A percentile compares a stretch with the other conserved stretches of the same genome.
Conservation (phyloP, 2,329 filamentous ascomycete genomes). For the Xylaria sp. region DNA sequence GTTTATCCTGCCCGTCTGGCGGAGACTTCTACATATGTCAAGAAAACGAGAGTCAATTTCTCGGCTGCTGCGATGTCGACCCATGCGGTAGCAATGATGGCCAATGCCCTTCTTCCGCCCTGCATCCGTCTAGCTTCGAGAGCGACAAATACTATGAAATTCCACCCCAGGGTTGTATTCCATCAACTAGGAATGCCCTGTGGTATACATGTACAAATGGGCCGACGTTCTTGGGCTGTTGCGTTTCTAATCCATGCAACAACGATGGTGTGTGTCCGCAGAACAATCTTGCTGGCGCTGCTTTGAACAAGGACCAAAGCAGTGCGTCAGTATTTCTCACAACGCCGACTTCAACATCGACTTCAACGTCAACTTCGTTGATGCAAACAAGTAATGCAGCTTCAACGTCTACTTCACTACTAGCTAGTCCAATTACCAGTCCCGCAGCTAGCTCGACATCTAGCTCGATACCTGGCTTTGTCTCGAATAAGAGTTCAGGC, state of each 20-base stretch:
- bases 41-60: constrained; percentile 35
- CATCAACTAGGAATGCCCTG: not conserved
- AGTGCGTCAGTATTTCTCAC: constrained; percentile 33
- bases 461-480: not conserved
- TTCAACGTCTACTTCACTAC: not conserved
- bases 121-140: constrained; percentile 38
- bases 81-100: constrained; percentile 34
- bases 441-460: not conserved
- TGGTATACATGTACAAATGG: constrained; percentile 43
- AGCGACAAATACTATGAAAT: constrained; percentile 30
- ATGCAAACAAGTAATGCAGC: not conserved
- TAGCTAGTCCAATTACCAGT: not conserved
- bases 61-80: constrained; percentile 43
- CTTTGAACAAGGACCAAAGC: constrained; percentile 25
- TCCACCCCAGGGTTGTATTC: constrained; percentile 32
- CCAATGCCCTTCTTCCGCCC: constrained; percentile 24
- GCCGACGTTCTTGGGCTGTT: constrained; percentile 45
- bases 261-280: constrained; percentile 27
- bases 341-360: constrained; percentile 4
- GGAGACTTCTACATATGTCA: constrained; percentile 42
- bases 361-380: constrained; percentile 1
- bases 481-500: not conserved
- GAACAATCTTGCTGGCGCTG: constrained; percentile 29
- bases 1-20: constrained; percentile 40
- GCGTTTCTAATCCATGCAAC: constrained; percentile 39